phyloP scores from a whole-genome alignment of 1,284 basidiomycete species.

The Dichomitus squalens region DNA sequence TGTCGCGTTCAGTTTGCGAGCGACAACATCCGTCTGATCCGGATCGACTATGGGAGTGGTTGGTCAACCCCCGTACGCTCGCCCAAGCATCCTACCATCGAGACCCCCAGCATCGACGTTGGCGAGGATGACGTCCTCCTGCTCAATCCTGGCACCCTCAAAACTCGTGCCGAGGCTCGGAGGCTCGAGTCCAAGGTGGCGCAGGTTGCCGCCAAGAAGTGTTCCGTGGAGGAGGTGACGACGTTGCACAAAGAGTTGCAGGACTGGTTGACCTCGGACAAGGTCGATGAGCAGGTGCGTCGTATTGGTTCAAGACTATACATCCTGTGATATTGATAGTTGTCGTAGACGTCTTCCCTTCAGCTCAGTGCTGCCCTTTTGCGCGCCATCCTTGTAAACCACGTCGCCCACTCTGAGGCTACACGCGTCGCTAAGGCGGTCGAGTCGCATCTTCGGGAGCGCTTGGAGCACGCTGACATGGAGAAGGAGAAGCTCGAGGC shows the following conservation, averaged over 20 bases:
- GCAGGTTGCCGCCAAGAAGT: slow-evolving; percentile 79
- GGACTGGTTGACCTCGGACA: slow-evolving; percentile 66
- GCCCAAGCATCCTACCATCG: slow-evolving; percentile 53
- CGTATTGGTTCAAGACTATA: slow-evolving; percentile 9
- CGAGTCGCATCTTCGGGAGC: slow-evolving; percentile 61
- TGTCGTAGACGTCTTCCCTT: slow-evolving; percentile 57
- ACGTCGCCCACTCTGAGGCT: slow-evolving; percentile 73
- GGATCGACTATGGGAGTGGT: slow-evolving; percentile 70
- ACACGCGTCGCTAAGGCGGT: slow-evolving; percentile 61
- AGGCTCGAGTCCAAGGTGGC: slow-evolving; percentile 75
- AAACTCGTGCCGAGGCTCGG: slow-evolving; percentile 56
- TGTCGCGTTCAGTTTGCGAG: slow-evolving; percentile 72
- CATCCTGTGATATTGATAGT: slow-evolving; percentile 10
- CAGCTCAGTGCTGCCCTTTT: slow-evolving; percentile 56
- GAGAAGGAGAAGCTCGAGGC: slow-evolving; percentile 60
- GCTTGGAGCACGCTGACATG: slow-evolving; percentile 64
- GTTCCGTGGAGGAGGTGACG: slow-evolving; percentile 79
- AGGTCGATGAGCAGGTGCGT: slow-evolving; percentile 61
- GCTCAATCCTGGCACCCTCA: slow-evolving; percentile 45
- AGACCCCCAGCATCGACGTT: slow-evolving; percentile 41
- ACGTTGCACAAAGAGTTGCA: slow-evolving; percentile 73
- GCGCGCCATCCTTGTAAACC: slow-evolving; percentile 79
- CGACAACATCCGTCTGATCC: slow-evolving; percentile 71
- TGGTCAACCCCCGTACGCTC: slow-evolving; percentile 45
- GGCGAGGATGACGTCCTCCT: slow-evolving; percentile 48